These are phyloP conservation scores for Pulicaria dysenterica DNA, from an alignment of 129 eudicot genomes.

Conservation along the genomic window DNA sequence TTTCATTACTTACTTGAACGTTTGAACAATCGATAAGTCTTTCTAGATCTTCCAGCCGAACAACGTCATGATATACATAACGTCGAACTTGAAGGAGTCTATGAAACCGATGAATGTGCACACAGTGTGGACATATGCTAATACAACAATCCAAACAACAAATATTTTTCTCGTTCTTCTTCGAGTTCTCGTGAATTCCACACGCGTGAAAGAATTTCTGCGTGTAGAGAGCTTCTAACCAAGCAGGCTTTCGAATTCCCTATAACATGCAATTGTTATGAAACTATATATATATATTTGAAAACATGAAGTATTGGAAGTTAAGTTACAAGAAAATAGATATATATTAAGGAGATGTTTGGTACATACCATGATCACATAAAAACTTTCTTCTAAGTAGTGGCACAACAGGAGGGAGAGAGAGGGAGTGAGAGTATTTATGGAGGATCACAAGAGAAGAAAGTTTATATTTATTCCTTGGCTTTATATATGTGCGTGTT, in stretches of 20 bases:
- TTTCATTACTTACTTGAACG: slow-evolving; percentile 61
- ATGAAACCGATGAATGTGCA: slow-evolving; percentile 69
- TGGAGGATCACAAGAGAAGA: slow-evolving; percentile 50
- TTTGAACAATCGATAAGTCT: slow-evolving; percentile 86
- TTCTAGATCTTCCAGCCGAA: slow-evolving; percentile 88
- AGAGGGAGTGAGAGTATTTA: slow-evolving; percentile 56
- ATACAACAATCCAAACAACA: slow-evolving; percentile 91
- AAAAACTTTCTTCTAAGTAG: slow-evolving; percentile 22
- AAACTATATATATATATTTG: slow-evolving; percentile 12
- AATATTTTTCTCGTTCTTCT: slow-evolving; percentile 90
- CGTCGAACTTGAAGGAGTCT: slow-evolving; percentile 91
- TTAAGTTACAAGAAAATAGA: slow-evolving; percentile 2
- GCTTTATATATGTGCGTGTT: background rate
- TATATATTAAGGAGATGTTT: too few relatives aligned
- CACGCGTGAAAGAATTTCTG: slow-evolving; percentile 79
- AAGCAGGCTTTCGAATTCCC: slow-evolving; percentile 81
- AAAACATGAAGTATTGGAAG: background rate
- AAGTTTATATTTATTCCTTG: slow-evolving; percentile 31
- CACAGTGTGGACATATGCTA: slow-evolving; percentile 94
- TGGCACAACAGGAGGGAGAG: slow-evolving; percentile 40
- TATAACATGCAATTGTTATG: slow-evolving; percentile 31
- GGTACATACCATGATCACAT: slow-evolving; percentile 55
- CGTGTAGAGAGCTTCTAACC: slow-evolving; percentile 85
- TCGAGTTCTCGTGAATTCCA: slow-evolving; percentile 73
- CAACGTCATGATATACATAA: slow-evolving; percentile 88